Conservation (phyloP, 1,139 yeast genomes). For the Diutina ranongensis region DNA sequence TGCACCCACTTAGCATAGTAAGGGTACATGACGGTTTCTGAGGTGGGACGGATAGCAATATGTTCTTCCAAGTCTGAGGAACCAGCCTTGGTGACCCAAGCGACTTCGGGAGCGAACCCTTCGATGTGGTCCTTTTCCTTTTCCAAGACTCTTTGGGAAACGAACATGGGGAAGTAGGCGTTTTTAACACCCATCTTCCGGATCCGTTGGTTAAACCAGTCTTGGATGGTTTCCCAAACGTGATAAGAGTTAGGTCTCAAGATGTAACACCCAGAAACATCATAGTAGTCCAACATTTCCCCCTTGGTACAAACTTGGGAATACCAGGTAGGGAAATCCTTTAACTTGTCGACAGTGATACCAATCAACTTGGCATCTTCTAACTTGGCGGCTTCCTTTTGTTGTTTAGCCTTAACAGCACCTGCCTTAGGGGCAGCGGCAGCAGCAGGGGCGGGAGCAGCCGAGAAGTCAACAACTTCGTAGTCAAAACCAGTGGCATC, state of each 20-base stretch:
- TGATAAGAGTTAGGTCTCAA: conserved; percentile 92
- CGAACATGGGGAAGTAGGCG: conserved; percentile 98
- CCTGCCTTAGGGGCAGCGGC: conserved; percentile 18
- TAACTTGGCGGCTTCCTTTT: conserved; percentile 41
- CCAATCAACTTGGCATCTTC: conserved; percentile 93
- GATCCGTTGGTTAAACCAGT: conserved; percentile 71
- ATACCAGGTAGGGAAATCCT: conserved; percentile 96
- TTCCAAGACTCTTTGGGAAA: conserved; percentile 82
- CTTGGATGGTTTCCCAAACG: conserved; percentile 92
- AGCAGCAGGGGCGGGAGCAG: conserved; percentile 20
- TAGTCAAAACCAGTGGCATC: conserved; percentile 46
- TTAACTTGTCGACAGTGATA: conserved; percentile 84
- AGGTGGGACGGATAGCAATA: conserved; percentile 97
- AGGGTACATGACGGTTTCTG: conserved; percentile 99
- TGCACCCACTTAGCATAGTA: conserved; percentile 98
- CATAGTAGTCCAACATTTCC: conserved; percentile 97
- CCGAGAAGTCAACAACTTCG: conserved; percentile 44
- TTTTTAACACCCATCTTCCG: conserved; percentile 85
- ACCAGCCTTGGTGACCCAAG: conserved; percentile 99
- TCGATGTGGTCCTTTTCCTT: conserved; percentile 98
- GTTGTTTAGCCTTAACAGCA: conserved; percentile 13
- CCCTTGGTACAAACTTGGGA: conserved; percentile 92
- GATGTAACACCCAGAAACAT: conserved; percentile 97
- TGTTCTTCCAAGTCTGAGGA: conserved; percentile 91
- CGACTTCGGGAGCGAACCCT: conserved; percentile 99